Evolutionary conservation across 768 basidiomycete genomes (phyloP).

Genomic region (Auricularia sp.): DNA sequence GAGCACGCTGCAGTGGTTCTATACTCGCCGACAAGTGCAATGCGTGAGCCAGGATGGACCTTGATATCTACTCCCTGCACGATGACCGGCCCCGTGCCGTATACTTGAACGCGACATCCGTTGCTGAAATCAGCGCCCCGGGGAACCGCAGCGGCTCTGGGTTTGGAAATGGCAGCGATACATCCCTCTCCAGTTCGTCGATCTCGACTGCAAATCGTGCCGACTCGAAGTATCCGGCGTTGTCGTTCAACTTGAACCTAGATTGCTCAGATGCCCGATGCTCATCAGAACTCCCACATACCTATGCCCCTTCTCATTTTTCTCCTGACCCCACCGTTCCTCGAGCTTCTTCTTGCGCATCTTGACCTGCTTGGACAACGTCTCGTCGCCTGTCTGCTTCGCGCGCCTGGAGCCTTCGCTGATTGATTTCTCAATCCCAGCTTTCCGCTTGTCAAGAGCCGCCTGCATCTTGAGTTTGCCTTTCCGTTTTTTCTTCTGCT

Average conservation of each 20-base stretch:
- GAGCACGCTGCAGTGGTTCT: neutral
- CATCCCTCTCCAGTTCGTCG: slow-evolving; percentile 26
- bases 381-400: slow-evolving; percentile 52
- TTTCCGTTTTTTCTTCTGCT: slow-evolving; percentile 32
- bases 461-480: slow-evolving; percentile 29
- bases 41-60: slow-evolving; percentile 27
- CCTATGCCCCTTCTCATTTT: slow-evolving; percentile 28
- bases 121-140: slow-evolving; percentile 24
- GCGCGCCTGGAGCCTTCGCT: slow-evolving; percentile 39
- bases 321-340: slow-evolving; percentile 27
- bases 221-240: slow-evolving; percentile 30
- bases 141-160: slow-evolving; percentile 21
- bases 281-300: slow-evolving; percentile 15
- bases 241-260: slow-evolving; percentile 49
- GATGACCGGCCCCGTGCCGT: slow-evolving; percentile 16
- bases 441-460: slow-evolving; percentile 35
- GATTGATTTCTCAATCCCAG: slow-evolving; percentile 45
- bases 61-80: slow-evolving; percentile 27
- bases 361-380: slow-evolving; percentile 40
- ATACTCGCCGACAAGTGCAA: slow-evolving; percentile 31
- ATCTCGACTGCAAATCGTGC: slow-evolving; percentile 31
- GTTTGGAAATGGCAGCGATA: slow-evolving; percentile 27
- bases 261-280: slow-evolving; percentile 5
- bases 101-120: slow-evolving; percentile 26
- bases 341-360: slow-evolving; percentile 50